Evolutionary conservation across 2,329 filamentous ascomycete species (phyloP).

Genomic region (Cadophora luteo-olivacea): DNA sequence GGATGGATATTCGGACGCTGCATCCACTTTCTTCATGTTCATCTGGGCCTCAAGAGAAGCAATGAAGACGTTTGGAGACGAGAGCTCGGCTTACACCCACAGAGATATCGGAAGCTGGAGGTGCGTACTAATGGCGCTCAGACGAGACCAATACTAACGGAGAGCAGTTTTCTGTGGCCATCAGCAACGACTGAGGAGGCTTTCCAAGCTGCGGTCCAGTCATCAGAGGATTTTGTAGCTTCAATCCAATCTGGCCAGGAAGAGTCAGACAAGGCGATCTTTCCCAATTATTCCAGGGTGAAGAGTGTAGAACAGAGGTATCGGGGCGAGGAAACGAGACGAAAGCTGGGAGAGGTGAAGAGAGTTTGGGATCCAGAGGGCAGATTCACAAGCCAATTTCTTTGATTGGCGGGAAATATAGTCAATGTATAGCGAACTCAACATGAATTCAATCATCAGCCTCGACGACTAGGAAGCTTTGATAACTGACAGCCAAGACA

Average conservation of each 20-base stretch:
- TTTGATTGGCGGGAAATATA: background rate
- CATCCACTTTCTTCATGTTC: slow-evolving; percentile 14
- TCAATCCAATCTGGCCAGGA: slow-evolving; percentile 14
- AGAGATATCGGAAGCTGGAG: slow-evolving; percentile 24
- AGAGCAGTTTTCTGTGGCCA: slow-evolving; percentile 11
- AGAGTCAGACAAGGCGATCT: slow-evolving; percentile 14
- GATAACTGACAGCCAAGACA: too few relatives aligned
- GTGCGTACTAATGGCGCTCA: background rate
- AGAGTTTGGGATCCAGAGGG: slow-evolving; percentile 40
- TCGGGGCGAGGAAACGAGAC: slow-evolving; percentile 23
- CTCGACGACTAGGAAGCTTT: too few relatives aligned
- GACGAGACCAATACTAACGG: background rate
- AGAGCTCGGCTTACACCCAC: slow-evolving; percentile 19
- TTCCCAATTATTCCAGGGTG: slow-evolving; percentile 17
- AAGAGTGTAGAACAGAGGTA: slow-evolving; percentile 18
- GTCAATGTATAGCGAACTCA: too few relatives aligned
- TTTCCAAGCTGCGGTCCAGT: background rate
- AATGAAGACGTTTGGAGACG: slow-evolving; percentile 15
- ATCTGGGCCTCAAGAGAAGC: slow-evolving; percentile 15
- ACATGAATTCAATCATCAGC: too few relatives aligned
- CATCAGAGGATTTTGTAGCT: slow-evolving; percentile 11
- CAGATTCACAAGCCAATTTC: slow-evolving; percentile 31
- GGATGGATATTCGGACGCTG: slow-evolving; percentile 13
- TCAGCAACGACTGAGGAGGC: background rate
- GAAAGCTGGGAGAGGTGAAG: slow-evolving; percentile 40